These are phyloP conservation scores for Hypoxylon sp. DNA, from an alignment of 2,329 filamentous ascomycete species.

Conservation along the genomic window DNA sequence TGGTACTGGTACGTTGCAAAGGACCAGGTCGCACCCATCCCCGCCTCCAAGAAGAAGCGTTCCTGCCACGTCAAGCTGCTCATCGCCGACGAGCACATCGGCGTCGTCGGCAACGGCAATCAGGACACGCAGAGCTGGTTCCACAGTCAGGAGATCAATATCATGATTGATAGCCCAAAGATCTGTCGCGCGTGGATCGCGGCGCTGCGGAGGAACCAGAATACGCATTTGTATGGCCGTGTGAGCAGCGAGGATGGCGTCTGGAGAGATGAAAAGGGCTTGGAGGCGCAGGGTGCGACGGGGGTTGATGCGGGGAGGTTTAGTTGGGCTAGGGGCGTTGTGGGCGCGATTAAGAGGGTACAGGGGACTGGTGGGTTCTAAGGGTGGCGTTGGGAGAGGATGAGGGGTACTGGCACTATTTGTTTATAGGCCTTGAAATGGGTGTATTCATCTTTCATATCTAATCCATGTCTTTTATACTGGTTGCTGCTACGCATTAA, in stretches of 20 bases:
- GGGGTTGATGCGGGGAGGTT: slow-evolving; percentile 64
- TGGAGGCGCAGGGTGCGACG: slow-evolving; percentile 60
- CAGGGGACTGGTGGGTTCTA: slow-evolving; percentile 50
- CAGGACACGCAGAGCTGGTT: slow-evolving; percentile 86
- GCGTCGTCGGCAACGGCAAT: slow-evolving; percentile 81
- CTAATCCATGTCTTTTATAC: not conserved
- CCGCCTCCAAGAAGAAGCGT: slow-evolving; percentile 73
- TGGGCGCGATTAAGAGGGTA: slow-evolving; percentile 50
- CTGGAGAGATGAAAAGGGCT: slow-evolving; percentile 68
- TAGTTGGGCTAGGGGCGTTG: slow-evolving; percentile 47
- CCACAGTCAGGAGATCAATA: slow-evolving; percentile 82
- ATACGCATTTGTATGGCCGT: slow-evolving; percentile 71
- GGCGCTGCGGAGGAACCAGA: slow-evolving; percentile 74
- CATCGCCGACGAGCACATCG: slow-evolving; percentile 77
- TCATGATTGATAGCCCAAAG: slow-evolving; percentile 75
- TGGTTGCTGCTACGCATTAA: not conserved
- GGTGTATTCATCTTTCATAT: not conserved
- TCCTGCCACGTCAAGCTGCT: slow-evolving; percentile 84
- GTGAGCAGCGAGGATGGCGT: slow-evolving; percentile 68
- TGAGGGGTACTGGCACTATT: not conserved
- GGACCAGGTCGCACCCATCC: slow-evolving; percentile 76
- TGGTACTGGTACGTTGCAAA: slow-evolving; percentile 81
- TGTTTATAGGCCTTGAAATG: not conserved
- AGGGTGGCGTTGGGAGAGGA: not conserved
- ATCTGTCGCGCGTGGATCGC: slow-evolving; percentile 75